phyloP scores from a whole-genome alignment of 140 eudicot genomes.

The Stevia rebaudiana region DNA sequence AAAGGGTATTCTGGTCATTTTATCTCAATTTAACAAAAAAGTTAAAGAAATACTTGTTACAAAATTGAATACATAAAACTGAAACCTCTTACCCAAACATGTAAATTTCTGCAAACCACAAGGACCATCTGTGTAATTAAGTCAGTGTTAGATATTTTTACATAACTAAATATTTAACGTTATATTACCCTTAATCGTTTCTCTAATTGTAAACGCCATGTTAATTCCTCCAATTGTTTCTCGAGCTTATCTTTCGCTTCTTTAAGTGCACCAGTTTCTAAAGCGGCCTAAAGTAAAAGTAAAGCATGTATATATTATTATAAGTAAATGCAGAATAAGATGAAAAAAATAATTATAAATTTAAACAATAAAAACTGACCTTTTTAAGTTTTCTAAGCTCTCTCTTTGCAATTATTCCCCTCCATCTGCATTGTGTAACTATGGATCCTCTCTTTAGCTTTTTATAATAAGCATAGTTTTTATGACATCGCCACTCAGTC shows the following conservation, averaged over 20 bases:
- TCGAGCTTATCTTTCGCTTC: conserved; percentile 98
- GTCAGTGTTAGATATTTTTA: not conserved
- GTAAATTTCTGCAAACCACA: too few species aligned
- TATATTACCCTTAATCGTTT: conserved; percentile 87
- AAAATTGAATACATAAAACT: too few species aligned
- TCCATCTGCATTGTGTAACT: conserved; percentile 85
- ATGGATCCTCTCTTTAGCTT: conserved; percentile 65
- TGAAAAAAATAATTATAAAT: not conserved
- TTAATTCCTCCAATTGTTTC: conserved; percentile 90
- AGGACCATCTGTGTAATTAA: too few species aligned
- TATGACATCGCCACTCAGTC: conserved; percentile 90
- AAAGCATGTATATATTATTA: conserved; percentile 5
- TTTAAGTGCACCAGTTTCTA: conserved; percentile 91
- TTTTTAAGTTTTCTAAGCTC: conserved; percentile 74
- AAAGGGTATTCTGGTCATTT: too few species aligned
- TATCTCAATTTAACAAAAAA: too few species aligned
- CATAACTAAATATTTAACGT: not conserved
- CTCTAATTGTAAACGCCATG: conserved; percentile 97
- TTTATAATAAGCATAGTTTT: conserved; percentile 49
- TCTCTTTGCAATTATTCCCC: conserved; percentile 68
- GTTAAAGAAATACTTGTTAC: too few species aligned
- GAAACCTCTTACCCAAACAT: too few species aligned
- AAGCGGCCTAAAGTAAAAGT: conserved; percentile 62
- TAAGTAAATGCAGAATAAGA: not conserved
- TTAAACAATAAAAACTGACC: conserved; percentile 38